Base-by-base conservation (phyloP, 139 green algal species). In the Chlorella sp. region DNA sequence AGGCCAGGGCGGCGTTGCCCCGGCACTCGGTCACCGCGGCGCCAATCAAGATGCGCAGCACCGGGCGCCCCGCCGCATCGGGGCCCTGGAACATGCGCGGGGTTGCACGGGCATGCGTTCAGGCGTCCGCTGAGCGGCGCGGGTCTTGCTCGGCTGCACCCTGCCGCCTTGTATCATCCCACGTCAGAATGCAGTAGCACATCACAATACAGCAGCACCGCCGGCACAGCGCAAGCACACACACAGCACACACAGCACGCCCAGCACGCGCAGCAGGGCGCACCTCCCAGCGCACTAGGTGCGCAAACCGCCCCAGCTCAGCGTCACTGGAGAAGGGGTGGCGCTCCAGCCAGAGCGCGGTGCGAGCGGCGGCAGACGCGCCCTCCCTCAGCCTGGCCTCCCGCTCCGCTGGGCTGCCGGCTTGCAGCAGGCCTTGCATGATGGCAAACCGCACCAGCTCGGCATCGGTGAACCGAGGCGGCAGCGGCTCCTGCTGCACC, bases 401-500 rank as follows among this genome's bases (percentile, higher is more conserved):
- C 22, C 40, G 40, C 58, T 76, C 81, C 19, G n/a, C 51, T 4
- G 56, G 40, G 36, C 28, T 46, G 3, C 22, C n/a, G 5, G 82
- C 83, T 13, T 78, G 77, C 76, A 88, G 69, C 24, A 83, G 65
- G n/a, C 87, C 87, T 30, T 86, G 46, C 41, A 77, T 72, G 28
- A 86, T 36, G 8, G 82, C 82, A 77, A 85, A 90, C 2, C 87
- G 75, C 73, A 87, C 84, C 11, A 90, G 44, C 85, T 90, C 87
- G 13, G 83, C 74, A 41, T 88, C 82, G 22, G 74, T 73, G 68
- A 87, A 87, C 17, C 73, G 75, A 2, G 75, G 48, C 80, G 69
- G 60, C 44, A 81, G 67, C 68, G 70, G 46, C 43, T 16, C 51
- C 16, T 60, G 51, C 20, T 19, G 51, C 43, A 11, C 11, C 41